These are phyloP conservation scores for Venturia oleaginea DNA, from an alignment of 2,329 filamentous ascomycete species.

Conservation along the genomic window DNA sequence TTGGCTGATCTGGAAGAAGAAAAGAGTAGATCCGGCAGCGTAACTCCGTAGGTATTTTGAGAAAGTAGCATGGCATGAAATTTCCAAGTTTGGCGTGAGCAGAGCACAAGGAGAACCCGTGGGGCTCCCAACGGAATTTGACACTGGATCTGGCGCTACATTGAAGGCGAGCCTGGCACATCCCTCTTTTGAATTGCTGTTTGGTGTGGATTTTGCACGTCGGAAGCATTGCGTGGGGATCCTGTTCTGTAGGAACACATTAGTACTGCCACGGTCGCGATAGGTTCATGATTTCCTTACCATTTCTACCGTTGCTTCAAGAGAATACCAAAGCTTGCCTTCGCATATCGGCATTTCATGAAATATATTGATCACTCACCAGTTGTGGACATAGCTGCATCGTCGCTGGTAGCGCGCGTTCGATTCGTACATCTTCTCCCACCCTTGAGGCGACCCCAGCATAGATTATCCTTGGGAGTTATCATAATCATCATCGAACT, in stretches of 20 bases:
- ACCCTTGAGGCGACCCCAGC: not conserved
- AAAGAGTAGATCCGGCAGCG: conserved; percentile 4
- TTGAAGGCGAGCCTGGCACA: not conserved
- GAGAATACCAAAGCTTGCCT: not conserved
- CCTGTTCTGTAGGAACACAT: not conserved
- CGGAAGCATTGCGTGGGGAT: not conserved
- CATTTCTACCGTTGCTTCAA: not conserved
- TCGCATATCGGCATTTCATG: not conserved
- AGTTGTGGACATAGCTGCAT: not conserved
- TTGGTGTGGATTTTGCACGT: conserved; percentile 2
- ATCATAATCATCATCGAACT: not conserved
- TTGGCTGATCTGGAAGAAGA: not conserved
- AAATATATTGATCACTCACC: not conserved
- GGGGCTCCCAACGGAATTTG: not conserved
- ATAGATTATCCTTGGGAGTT: not conserved
- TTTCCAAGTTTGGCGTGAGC: not conserved
- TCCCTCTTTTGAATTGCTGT: not conserved
- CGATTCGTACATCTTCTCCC: not conserved
- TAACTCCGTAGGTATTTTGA: not conserved
- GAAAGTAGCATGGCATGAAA: not conserved
- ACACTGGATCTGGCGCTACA: not conserved
- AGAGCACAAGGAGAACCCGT: not conserved
- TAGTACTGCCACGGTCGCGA: not conserved
- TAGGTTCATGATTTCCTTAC: not conserved
- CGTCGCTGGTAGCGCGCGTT: not conserved